Evolutionary conservation across 106 monocot species (phyloP).

Genomic region (Apostasia ramifera): DNA sequence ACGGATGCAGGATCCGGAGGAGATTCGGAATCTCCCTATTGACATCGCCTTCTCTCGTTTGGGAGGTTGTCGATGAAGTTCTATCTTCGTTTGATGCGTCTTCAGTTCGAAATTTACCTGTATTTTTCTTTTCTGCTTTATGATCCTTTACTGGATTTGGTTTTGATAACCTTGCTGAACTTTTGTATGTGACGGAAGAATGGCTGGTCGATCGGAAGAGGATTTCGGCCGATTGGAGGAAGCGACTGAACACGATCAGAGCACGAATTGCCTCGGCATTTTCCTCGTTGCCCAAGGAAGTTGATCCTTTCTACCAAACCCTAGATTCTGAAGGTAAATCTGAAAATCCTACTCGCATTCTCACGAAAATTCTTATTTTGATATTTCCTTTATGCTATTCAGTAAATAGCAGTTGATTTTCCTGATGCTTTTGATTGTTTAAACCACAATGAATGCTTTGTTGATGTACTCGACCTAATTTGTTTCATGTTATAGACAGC

Average conservation of each 20-base stretch:
- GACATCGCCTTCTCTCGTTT: slow-evolving; percentile 94
- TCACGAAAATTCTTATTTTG: too few species aligned
- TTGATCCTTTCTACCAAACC: slow-evolving; percentile 64
- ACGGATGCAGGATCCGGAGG: slow-evolving; percentile 40
- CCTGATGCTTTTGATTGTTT: too few species aligned
- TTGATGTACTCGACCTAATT: too few species aligned
- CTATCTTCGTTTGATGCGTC: not conserved
- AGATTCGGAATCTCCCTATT: slow-evolving; percentile 81
- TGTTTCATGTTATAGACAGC: too few species aligned
- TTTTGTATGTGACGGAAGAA: slow-evolving; percentile 31
- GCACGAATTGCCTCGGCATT: slow-evolving; percentile 52
- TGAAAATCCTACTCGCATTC: too few species aligned
- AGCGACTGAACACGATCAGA: slow-evolving; percentile 42
- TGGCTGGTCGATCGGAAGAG: slow-evolving; percentile 96
- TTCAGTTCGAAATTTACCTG: not conserved
- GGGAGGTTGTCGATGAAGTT: slow-evolving; percentile 42
- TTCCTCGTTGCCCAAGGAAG: slow-evolving; percentile 53
- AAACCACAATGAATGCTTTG: too few species aligned
- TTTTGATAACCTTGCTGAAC: not conserved
- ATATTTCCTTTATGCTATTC: not conserved
- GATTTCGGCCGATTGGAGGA: slow-evolving; percentile 89
- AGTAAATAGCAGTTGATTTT: not conserved
- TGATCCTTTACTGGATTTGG: not conserved
- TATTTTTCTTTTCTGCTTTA: not conserved
- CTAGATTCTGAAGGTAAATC: slow-evolving; percentile 69